Evolutionary conservation across 108 stramenopile genomes (phyloP), one percentile per base, ranked within the genome.

Genomic region (Cyclotella baltica): DNA sequence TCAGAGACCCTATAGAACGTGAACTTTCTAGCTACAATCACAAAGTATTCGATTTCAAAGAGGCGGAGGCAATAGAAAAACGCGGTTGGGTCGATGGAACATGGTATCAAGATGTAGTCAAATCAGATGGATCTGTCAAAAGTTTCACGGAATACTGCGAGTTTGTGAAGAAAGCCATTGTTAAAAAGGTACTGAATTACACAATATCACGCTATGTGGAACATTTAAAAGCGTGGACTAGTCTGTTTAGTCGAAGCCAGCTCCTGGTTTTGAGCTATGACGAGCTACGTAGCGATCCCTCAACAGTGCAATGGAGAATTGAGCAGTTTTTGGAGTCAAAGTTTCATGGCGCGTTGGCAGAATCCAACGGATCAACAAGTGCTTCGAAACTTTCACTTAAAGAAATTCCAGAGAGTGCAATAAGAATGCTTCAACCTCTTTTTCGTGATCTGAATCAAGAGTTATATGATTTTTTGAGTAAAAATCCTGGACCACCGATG

Each of bases 1-100:
- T 78, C 15, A 28, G 77, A 28, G 77, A 78, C 8, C 77, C 77
- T 19, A 30, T 78, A 5, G 36, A 59, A 13, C 30, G 77, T 0
- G 77, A 78, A 30, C 20, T 73, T 15, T 61, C 57, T 18, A 33
- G 34, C 15, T 78, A 65, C 58, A 72, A 64, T 55, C 71, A 78
- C 23, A 59, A 65, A 65, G 62, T 40, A 52, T 27, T 58, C 31
- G 43, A 48, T 13, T 73, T 35, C 68, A 31, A 33, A 61, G 57
- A 29, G 31, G 3, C 48, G 22, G 1, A 27, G 22, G 25, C n/a
- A 9, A 22, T 27, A 19, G 22, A 19, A 40, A 40, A 40, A 30
- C 20, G 0, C n/a, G 25, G 20, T n/a, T 22, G 25, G 25, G 25
- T 27, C 22, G 25, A 56, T 22, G 55, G 25, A 10, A 56, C 55